phyloP scores from a whole-genome alignment of 768 basidiomycete genomes.

The Lepiota brunneoincarnata region DNA sequence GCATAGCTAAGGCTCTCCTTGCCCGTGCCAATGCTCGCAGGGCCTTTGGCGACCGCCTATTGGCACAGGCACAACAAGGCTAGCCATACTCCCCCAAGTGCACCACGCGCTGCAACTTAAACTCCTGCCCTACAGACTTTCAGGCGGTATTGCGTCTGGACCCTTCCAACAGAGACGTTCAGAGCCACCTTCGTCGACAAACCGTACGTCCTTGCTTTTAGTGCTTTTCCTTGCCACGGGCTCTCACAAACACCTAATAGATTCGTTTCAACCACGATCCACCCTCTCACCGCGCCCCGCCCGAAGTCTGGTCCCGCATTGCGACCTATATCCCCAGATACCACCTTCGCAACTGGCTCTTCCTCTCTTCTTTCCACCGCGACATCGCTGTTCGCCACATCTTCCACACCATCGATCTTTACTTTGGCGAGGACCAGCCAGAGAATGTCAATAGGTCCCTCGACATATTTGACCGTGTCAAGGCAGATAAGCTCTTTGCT shows the following conservation, averaged over 20 bases:
- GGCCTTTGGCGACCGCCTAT: slow-evolving; percentile 48
- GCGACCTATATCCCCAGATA: slow-evolving; percentile 60
- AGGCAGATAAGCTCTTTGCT: slow-evolving; percentile 59
- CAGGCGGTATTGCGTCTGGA: slow-evolving; percentile 58
- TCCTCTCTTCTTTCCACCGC: slow-evolving; percentile 59
- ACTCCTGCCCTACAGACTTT: slow-evolving; percentile 42
- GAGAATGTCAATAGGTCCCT: slow-evolving; percentile 59
- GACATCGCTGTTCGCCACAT: slow-evolving; percentile 63
- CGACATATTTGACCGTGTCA: slow-evolving; percentile 67
- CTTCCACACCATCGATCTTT: slow-evolving; percentile 66
- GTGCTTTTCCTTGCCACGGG: background rate
- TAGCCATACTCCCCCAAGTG: background rate
- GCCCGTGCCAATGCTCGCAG: slow-evolving; percentile 61
- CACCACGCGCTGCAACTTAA: background rate
- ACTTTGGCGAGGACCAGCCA: slow-evolving; percentile 58
- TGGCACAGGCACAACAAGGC: slow-evolving; percentile 63
- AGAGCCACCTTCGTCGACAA: slow-evolving; percentile 46
- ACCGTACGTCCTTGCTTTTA: slow-evolving; percentile 35
- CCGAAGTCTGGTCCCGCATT: slow-evolving; percentile 69
- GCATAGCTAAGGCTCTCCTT: slow-evolving; percentile 52
- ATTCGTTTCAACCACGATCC: slow-evolving; percentile 54
- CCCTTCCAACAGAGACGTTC: slow-evolving; percentile 54
- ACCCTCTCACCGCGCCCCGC: slow-evolving; percentile 58
- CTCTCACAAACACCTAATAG: slow-evolving; percentile 24
- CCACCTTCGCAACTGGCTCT: slow-evolving; percentile 69